Conservation (phyloP, 192 early-diverging fungal species). For the Phlyctochytrium bullatum region DNA sequence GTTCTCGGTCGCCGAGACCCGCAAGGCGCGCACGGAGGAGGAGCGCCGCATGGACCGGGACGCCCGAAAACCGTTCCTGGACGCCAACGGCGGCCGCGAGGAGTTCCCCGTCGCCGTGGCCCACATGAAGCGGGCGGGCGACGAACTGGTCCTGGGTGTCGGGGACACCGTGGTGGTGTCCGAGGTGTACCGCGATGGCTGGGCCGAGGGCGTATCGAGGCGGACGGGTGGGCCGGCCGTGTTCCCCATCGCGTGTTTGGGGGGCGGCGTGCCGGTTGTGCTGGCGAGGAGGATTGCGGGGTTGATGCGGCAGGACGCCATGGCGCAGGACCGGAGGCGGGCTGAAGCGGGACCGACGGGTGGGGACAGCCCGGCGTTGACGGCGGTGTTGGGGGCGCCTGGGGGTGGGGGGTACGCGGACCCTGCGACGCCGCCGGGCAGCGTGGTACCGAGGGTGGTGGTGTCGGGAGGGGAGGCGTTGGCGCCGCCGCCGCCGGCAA, state of each 20-base stretch:
- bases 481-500: background rate
- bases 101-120: conserved; percentile 34
- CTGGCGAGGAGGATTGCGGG: conserved; percentile 18
- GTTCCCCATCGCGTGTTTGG: conserved; percentile 41
- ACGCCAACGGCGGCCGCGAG: conserved; percentile 27
- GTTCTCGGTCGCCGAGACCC: conserved; percentile 20
- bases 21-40: conserved; percentile 10
- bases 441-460: background rate
- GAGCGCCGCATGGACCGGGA: conserved; percentile 14
- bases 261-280: conserved; percentile 38
- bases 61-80: conserved; percentile 23
- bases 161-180: conserved; percentile 34
- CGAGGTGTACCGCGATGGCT: conserved; percentile 37
- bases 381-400: background rate
- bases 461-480: background rate
- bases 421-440: background rate
- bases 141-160: conserved; percentile 37
- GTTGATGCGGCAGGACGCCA: background rate
- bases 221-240: conserved; percentile 39
- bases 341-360: background rate
- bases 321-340: no score
- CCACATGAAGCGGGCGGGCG: conserved; percentile 25
- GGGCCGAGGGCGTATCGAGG: conserved; percentile 38
- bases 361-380: background rate
- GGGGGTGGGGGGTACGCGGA: no score